Percentiles rank a stretch among this genome's conserved stretches.
Evolutionary conservation across 2,329 filamentous ascomycete genomes (phyloP).

Genomic region (Colletotrichum gigasporum): DNA sequence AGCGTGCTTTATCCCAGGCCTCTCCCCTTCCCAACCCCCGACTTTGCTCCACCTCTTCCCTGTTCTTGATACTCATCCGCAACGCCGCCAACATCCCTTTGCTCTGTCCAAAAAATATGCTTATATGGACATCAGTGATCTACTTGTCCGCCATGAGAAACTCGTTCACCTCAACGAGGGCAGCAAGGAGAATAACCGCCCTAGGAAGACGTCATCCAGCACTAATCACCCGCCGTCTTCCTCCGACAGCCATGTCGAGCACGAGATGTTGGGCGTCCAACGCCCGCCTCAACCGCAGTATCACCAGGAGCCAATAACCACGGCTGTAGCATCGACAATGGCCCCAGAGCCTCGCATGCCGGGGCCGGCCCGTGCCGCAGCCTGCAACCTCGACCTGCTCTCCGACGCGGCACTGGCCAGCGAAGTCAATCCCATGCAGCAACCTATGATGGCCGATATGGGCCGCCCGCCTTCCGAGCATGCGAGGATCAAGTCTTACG

Average conservation of each 20-base stretch:
- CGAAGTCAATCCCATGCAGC: constrained; percentile 61
- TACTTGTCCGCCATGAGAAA: constrained; percentile 71
- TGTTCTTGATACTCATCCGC: constrained; percentile 23
- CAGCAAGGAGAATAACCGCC: constrained; percentile 61
- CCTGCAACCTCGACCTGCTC: constrained; percentile 67
- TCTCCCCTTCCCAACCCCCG: constrained; percentile 8
- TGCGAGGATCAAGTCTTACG: constrained; percentile 58
- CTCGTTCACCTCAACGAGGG: constrained; percentile 71
- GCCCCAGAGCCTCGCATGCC: constrained; percentile 56
- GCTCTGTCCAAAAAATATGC: constrained; percentile 45
- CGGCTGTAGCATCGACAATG: constrained; percentile 48
- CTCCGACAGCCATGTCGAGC: constrained; percentile 57
- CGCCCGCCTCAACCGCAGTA: constrained; percentile 46
- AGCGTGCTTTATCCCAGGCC: constrained; percentile 22
- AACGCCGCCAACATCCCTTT: constrained; percentile 9
- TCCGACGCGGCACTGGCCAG: constrained; percentile 69
- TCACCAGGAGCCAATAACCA: constrained; percentile 50
- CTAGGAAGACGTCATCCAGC: constrained; percentile 56
- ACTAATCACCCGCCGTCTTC: constrained; percentile 55
- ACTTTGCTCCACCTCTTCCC: constrained; percentile 10
- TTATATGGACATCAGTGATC: constrained; percentile 73
- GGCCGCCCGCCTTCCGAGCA: constrained; percentile 51
- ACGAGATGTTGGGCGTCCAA: constrained; percentile 56
- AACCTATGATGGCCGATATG: constrained; percentile 57
- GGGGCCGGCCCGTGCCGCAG: constrained; percentile 50